Conservation (phyloP, 2,329 filamentous ascomycete genomes). For the Colletotrichum tropicicola region DNA sequence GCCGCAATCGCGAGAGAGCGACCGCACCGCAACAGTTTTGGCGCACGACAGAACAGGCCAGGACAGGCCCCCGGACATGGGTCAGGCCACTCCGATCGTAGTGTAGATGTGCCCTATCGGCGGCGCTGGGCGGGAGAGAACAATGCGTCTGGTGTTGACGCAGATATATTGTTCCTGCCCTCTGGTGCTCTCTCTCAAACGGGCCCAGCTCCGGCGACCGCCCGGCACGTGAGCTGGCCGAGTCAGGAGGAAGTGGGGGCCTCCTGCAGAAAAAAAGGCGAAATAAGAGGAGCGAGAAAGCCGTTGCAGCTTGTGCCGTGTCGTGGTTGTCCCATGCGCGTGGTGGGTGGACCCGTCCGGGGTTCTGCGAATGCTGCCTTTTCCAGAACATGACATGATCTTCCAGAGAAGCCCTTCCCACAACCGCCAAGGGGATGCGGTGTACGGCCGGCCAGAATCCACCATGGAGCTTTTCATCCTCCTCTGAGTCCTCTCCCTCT, state of each 20-base stretch:
- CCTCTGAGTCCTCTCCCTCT: too few relatives aligned
- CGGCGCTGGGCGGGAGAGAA: neutral
- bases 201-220: neutral
- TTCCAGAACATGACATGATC: slow-evolving; percentile 22
- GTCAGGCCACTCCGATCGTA: too few relatives aligned
- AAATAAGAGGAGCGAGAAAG: slow-evolving; percentile 12
- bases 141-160: too few relatives aligned
- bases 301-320: slow-evolving; percentile 1
- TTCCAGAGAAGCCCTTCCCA: neutral
- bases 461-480: too few relatives aligned
- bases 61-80: too few relatives aligned
- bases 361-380: neutral
- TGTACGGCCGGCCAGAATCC: neutral
- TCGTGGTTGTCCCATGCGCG: slow-evolving; percentile 11
- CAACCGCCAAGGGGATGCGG: neutral
- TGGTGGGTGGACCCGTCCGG: slow-evolving; percentile 5
- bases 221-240: neutral
- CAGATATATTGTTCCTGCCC: neutral
- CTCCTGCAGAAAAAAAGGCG: neutral
- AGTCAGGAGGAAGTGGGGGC: slow-evolving; percentile 14
- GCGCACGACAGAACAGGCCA: too few relatives aligned
- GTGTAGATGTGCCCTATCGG: neutral
- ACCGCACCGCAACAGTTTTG: too few relatives aligned
- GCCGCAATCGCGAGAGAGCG: too few relatives aligned
- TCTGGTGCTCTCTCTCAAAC: neutral